Evolutionary conservation across 192 early-diverging fungal species (phyloP).

Genomic region (Glomus cerebriforme): DNA sequence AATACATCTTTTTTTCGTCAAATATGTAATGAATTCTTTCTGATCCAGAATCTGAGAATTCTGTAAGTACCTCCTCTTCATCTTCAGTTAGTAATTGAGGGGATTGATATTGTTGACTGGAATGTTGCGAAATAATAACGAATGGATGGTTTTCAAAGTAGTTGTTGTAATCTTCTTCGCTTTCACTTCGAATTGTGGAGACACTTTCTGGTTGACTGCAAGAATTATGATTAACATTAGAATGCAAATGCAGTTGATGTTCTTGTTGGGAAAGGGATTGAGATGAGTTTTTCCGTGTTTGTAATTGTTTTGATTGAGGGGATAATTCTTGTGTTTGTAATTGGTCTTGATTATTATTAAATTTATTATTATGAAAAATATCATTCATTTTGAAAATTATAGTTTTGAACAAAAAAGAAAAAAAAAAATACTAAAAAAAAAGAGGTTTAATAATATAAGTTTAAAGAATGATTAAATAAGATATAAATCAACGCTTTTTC

Average conservation of each 20-base stretch:
- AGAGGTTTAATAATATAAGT: too few relatives aligned
- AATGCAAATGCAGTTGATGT: too few relatives aligned
- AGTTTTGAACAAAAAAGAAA: too few relatives aligned
- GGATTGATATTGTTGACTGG: neutral
- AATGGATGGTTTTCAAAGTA: neutral
- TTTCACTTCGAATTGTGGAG: neutral
- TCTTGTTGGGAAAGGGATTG: neutral
- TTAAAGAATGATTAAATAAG: too few relatives aligned
- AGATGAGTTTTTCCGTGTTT: neutral
- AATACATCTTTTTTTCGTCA: neutral
- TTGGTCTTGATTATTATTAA: neutral
- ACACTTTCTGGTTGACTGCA: neutral
- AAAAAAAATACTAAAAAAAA: too few relatives aligned
- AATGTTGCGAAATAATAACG: neutral
- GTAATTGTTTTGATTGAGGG: neutral
- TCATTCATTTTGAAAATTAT: neutral
- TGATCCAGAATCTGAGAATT: neutral
- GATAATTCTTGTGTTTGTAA: neutral
- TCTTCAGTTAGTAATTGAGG: neutral
- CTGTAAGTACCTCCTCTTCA: neutral
- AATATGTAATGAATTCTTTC: neutral
- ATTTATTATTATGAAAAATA: neutral
- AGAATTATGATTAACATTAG: neutral
- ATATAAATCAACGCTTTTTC: too few relatives aligned
- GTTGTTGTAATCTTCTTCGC: neutral